phyloP scores from a whole-genome alignment of 1,139 yeast genomes.

The Taiozyma sp. region DNA sequence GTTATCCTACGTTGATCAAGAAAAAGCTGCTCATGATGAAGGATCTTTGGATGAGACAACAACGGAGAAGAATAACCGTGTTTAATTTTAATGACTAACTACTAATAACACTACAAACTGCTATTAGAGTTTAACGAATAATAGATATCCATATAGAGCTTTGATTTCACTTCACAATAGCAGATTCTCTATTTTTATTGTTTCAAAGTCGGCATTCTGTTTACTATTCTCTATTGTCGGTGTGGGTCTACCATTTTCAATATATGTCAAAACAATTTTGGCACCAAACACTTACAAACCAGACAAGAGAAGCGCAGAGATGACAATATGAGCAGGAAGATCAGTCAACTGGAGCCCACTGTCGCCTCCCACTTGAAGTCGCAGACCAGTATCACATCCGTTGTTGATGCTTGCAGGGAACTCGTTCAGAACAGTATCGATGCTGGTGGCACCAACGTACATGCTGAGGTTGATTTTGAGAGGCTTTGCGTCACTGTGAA shows the following conservation, averaged over 20 bases:
- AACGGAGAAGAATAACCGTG: not conserved
- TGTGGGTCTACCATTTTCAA: not conserved
- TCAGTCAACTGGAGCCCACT: constrained; percentile 1
- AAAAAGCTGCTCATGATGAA: not conserved
- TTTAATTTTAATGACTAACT: not conserved
- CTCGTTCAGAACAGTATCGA: constrained; percentile 50
- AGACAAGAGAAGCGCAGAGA: not conserved
- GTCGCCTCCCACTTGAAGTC: constrained; percentile 18
- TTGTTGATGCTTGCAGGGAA: constrained; percentile 35
- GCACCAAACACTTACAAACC: not conserved
- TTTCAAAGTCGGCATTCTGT: no score
- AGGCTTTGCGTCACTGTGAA: constrained; percentile 37
- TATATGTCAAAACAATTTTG: no score
- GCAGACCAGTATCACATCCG: constrained; percentile 23
- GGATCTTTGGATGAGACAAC: not conserved
- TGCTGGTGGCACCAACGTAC: constrained; percentile 42
- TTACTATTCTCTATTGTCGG: no score
- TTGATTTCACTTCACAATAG: no score
- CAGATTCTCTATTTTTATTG: no score
- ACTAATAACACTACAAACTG: not conserved
- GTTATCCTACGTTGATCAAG: constrained; percentile 1
- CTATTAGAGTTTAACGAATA: not conserved
- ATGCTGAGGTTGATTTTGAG: constrained; percentile 35
- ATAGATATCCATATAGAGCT: not conserved
- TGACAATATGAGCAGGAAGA: not conserved